phyloP scores from a whole-genome alignment of 306 rosid species.

The Abrus precatorius region DNA sequence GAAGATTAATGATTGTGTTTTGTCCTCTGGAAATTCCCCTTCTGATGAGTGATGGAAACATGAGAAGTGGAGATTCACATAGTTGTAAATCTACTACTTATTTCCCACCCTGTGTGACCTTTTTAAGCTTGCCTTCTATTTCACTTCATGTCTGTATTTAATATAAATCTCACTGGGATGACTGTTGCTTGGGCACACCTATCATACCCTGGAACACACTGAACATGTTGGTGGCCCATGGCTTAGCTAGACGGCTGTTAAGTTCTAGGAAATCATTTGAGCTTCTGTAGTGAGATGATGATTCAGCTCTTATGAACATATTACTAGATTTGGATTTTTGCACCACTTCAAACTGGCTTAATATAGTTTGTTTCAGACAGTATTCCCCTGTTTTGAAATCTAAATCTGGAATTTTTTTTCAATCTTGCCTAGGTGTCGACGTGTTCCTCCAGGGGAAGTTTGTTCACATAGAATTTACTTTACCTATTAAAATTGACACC shows the following conservation, averaged over 20 bases:
- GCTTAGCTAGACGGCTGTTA: background rate
- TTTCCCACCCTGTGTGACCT: background rate
- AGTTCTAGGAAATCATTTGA: constrained; percentile 15
- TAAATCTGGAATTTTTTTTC: background rate
- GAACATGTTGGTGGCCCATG: background rate
- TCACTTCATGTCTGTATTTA: background rate
- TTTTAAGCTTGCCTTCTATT: background rate
- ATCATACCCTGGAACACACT: background rate
- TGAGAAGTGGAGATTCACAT: background rate
- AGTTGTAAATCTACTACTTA: background rate
- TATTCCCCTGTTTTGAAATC: background rate
- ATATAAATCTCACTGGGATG: background rate
- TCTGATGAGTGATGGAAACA: background rate
- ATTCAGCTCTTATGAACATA: background rate
- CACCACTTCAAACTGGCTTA: background rate
- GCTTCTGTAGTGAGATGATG: background rate
- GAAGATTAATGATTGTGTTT: background rate
- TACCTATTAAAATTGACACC: too few relatives aligned
- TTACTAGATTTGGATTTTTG: constrained; percentile 3
- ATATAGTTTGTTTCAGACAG: too few relatives aligned
- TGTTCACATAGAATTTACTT: background rate
- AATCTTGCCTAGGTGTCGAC: background rate
- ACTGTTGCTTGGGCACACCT: background rate
- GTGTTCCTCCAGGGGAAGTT: background rate
- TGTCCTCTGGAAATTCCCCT: background rate